Conservation (phyloP, 2,329 filamentous ascomycete genomes). For the Cladosporium phlei region DNA sequence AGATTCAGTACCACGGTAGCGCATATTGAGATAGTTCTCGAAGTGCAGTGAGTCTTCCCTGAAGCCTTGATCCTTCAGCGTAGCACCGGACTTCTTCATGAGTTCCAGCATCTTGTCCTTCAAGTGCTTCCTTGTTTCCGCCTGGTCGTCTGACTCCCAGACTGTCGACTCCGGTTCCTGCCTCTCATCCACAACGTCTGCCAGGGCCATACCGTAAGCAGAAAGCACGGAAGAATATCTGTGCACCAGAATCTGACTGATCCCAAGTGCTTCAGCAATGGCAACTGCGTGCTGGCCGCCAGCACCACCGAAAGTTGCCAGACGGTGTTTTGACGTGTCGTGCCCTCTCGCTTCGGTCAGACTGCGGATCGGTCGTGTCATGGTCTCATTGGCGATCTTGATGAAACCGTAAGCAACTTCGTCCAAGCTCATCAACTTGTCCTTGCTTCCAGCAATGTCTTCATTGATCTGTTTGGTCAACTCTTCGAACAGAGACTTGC, state of each 20-base stretch:
- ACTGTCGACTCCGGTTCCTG: slow-evolving; percentile 68
- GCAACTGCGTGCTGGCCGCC: slow-evolving; percentile 91
- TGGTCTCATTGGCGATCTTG: slow-evolving; percentile 84
- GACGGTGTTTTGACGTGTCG: slow-evolving; percentile 81
- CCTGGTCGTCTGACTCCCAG: slow-evolving; percentile 54
- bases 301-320: slow-evolving; percentile 88
- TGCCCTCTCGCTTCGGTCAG: slow-evolving; percentile 90
- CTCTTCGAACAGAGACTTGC: slow-evolving; percentile 68
- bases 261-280: slow-evolving; percentile 78
- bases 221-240: slow-evolving; percentile 84
- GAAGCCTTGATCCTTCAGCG: slow-evolving; percentile 75
- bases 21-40: slow-evolving; percentile 91
- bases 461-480: slow-evolving; percentile 72
- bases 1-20: slow-evolving; percentile 85
- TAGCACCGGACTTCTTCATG: slow-evolving; percentile 65
- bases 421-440: slow-evolving; percentile 66
- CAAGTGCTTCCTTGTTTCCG: slow-evolving; percentile 57
- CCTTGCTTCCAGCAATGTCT: slow-evolving; percentile 60
- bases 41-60: slow-evolving; percentile 68
- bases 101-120: slow-evolving; percentile 72
- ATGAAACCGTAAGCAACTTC: slow-evolving; percentile 87
- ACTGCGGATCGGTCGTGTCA: slow-evolving; percentile 84
- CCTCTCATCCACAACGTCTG: slow-evolving; percentile 86
- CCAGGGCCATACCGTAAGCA: slow-evolving; percentile 87
- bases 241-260: slow-evolving; percentile 80